These are phyloP conservation scores for Apostasia ramifera DNA, from an alignment of 106 monocot species.

Conservation along the genomic window DNA sequence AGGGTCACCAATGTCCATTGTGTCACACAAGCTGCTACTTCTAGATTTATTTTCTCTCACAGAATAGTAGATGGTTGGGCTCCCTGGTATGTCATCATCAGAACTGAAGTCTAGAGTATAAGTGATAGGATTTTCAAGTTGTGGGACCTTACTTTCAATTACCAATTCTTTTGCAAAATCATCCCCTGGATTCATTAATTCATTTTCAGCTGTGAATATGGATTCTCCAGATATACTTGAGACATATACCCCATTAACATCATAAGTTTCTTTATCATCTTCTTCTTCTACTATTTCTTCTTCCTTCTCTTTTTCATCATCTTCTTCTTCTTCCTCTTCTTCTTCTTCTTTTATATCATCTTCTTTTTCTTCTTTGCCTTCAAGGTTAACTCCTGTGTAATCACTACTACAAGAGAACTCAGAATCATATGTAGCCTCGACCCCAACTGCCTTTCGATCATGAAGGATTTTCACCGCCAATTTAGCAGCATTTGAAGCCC, in stretches of 20 bases:
- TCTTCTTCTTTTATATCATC: no score
- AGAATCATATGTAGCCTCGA: background rate
- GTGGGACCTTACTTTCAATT: background rate
- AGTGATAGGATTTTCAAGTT: background rate
- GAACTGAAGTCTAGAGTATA: background rate
- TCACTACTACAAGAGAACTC: no score
- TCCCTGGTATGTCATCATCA: background rate
- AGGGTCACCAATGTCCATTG: background rate
- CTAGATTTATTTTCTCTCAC: background rate
- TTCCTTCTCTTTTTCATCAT: no score
- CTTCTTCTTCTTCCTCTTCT: no score
- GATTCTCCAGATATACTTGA: background rate
- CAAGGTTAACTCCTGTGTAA: background rate
- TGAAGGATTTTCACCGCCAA: constrained; percentile 1
- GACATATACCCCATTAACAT: background rate
- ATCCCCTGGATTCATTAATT: background rate
- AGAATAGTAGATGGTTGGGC: background rate
- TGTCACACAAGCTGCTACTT: background rate
- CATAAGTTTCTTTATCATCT: no score
- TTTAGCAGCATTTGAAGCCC: constrained; percentile 8
- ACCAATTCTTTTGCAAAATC: background rate
- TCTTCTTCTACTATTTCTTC: no score
- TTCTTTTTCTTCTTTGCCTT: background rate
- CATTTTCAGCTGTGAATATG: background rate
- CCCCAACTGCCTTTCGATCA: background rate